phyloP scores from a whole-genome alignment of 345 rosid genomes.

The Pistacia vera region DNA sequence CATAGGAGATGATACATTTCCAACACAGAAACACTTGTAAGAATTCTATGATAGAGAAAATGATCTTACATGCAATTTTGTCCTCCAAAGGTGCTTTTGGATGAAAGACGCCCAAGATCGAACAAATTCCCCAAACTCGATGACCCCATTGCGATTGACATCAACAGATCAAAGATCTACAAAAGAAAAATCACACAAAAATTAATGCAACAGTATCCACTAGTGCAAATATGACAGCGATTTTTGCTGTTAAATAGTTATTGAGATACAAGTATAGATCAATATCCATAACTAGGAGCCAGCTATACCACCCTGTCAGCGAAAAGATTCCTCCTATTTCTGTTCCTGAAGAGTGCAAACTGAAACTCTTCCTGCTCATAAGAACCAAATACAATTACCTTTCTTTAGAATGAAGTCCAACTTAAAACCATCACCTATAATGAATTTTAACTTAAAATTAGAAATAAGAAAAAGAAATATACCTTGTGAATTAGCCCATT shows the following conservation, averaged over 20 bases:
- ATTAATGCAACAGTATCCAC: constrained; percentile 10
- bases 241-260: not conserved
- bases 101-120: constrained; percentile 87
- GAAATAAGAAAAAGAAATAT: constrained; percentile 2
- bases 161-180: constrained; percentile 89
- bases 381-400: constrained; percentile 1
- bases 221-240: not conserved
- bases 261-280: not conserved
- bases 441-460: not conserved
- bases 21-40: not conserved
- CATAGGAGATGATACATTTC: not conserved
- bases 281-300: not conserved
- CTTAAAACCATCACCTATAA: no score
- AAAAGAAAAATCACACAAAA: not conserved
- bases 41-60: not conserved
- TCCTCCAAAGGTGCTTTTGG: constrained; percentile 68
- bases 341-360: constrained; percentile 86
- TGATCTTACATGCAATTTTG: constrained; percentile 67
- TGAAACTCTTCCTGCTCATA: constrained; percentile 81
- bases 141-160: constrained; percentile 86
- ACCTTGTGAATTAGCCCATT: constrained; percentile 96
- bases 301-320: constrained; percentile 72
- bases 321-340: constrained; percentile 70
- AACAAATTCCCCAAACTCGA: constrained; percentile 89
- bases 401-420: no score